Conservation (phyloP, 805 yeast species). For the Sporopachydermia quercuum region DNA sequence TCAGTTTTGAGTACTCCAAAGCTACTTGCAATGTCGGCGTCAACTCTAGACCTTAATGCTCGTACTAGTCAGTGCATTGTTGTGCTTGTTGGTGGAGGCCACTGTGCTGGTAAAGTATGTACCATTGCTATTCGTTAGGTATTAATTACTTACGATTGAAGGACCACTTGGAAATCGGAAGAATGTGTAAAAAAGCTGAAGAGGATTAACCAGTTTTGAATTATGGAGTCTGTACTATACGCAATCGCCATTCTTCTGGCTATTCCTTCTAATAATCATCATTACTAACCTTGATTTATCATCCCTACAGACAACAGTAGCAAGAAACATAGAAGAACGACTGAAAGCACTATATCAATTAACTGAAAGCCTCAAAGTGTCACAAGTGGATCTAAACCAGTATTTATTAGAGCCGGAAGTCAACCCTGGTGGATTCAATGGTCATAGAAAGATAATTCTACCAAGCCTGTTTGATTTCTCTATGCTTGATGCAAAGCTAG, state of each 20-base stretch:
- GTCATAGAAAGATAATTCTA: slow-evolving; percentile 8
- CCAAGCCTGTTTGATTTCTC: slow-evolving; percentile 22
- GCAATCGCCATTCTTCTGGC: too few species aligned
- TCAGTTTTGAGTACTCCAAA: too few species aligned
- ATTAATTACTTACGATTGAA: too few species aligned
- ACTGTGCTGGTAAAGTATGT: slow-evolving; percentile 35
- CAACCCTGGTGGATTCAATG: slow-evolving; percentile 13
- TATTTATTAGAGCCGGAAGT: slow-evolving; percentile 4
- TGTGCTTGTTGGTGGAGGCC: slow-evolving; percentile 48
- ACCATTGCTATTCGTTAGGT: too few species aligned
- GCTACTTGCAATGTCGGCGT: too few species aligned
- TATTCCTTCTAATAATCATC: too few species aligned
- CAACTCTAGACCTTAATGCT: background rate
- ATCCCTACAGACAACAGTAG: background rate
- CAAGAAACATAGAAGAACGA: background rate
- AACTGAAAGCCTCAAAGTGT: slow-evolving; percentile 13
- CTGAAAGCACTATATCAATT: slow-evolving; percentile 10
- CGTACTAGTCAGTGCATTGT: slow-evolving; percentile 13
- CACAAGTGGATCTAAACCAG: background rate
- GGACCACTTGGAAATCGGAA: too few species aligned
- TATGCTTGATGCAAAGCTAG: slow-evolving; percentile 12
- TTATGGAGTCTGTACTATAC: too few species aligned
- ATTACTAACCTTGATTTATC: too few species aligned
- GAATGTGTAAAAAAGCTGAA: too few species aligned
- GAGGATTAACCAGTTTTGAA: too few species aligned